These are phyloP conservation scores for Eutypella sp. DNA, from an alignment of 2,329 filamentous ascomycete species.

Conservation along the genomic window DNA sequence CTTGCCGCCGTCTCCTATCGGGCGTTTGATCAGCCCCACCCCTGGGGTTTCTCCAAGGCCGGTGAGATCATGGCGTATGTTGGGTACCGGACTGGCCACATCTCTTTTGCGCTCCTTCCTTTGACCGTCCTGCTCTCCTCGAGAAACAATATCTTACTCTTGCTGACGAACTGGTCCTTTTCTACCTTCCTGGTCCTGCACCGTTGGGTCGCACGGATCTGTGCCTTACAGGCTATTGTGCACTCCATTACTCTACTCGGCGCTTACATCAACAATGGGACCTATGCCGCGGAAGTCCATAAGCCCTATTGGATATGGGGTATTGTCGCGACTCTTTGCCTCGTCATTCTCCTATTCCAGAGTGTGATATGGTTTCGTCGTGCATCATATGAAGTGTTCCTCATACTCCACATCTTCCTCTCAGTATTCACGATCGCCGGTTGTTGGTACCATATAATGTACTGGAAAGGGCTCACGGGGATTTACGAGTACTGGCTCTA, in stretches of 20 bases:
- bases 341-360: slow-evolving; percentile 21
- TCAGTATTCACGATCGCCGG: slow-evolving; percentile 13
- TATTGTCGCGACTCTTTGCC: slow-evolving; percentile 27
- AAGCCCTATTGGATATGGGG: slow-evolving; percentile 33
- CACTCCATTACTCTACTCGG: slow-evolving; percentile 19
- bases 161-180: slow-evolving; percentile 32
- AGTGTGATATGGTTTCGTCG: slow-evolving; percentile 21
- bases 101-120: slow-evolving; percentile 25
- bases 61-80: slow-evolving; percentile 25
- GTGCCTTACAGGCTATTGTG: slow-evolving; percentile 19
- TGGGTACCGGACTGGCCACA: slow-evolving; percentile 22
- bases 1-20: slow-evolving; percentile 6
- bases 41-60: slow-evolving; percentile 5
- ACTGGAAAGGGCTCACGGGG: slow-evolving; percentile 4
- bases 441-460: slow-evolving; percentile 31
- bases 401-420: slow-evolving; percentile 10
- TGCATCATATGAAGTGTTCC: slow-evolving; percentile 13
- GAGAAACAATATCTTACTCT: slow-evolving; percentile 33
- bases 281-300: slow-evolving; percentile 12
- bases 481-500: slow-evolving; percentile 16
- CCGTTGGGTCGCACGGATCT: slow-evolving; percentile 25
- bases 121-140: slow-evolving; percentile 29
- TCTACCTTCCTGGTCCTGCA: slow-evolving; percentile 32
- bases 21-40: slow-evolving; percentile 2
- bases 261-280: slow-evolving; percentile 15